These are phyloP conservation scores for Paecilomyces sp. DNA, from an alignment of 2,329 filamentous ascomycete species.

Conservation along the genomic window DNA sequence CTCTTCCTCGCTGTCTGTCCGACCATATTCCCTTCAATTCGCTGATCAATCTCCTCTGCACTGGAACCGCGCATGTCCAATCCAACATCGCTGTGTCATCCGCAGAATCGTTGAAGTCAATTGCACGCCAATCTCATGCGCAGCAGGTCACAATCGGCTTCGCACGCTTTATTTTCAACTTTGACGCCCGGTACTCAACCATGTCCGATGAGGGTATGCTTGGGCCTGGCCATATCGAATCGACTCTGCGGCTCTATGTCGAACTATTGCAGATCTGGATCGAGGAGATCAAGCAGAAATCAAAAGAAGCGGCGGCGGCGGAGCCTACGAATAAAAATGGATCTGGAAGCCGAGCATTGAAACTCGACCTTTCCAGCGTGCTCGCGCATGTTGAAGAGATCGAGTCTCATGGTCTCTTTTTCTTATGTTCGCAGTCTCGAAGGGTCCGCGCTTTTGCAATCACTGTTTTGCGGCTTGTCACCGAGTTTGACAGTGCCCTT, in stretches of 20 bases:
- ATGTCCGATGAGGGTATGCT: conserved; percentile 98
- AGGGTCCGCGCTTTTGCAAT: conserved; percentile 85
- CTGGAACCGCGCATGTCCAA: conserved; percentile 92
- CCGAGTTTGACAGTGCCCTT: conserved; percentile 85
- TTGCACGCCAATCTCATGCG: conserved; percentile 85
- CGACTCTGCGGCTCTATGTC: conserved; percentile 83
- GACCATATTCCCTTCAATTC: conserved; percentile 87
- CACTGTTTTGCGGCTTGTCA: conserved; percentile 83
- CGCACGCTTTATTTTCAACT: conserved; percentile 95
- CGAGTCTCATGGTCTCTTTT: conserved; percentile 94
- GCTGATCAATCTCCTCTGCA: conserved; percentile 89
- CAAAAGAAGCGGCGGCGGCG: conserved; percentile 57
- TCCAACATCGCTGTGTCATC: conserved; percentile 87
- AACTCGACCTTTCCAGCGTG: conserved; percentile 78
- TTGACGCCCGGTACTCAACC: conserved; percentile 93
- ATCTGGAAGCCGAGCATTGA: conserved; percentile 64
- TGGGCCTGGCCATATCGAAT: conserved; percentile 89
- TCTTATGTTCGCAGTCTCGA: conserved; percentile 90
- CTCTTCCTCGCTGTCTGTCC: conserved; percentile 86
- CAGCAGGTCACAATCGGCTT: conserved; percentile 97
- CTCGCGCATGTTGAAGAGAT: conserved; percentile 94
- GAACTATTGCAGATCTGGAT: conserved; percentile 96
- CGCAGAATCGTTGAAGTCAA: conserved; percentile 86
- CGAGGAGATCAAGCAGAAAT: conserved; percentile 86
- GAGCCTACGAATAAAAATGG: conserved; percentile 57